phyloP scores from a whole-genome alignment of 1,139 yeast species.

The Taphrina wiesneri region DNA sequence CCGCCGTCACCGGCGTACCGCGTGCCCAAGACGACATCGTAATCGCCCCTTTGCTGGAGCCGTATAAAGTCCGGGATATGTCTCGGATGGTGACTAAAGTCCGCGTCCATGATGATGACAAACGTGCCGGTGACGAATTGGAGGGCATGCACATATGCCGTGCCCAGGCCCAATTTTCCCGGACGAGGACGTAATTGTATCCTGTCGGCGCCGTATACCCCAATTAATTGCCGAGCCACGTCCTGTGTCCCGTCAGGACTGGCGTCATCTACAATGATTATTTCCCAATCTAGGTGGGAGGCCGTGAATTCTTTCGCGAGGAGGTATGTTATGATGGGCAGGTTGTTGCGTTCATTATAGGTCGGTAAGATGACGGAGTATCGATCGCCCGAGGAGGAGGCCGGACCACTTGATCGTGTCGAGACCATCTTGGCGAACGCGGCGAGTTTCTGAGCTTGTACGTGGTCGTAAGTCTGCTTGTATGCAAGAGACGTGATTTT shows the following conservation, averaged over 20 bases:
- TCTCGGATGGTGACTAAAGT: slow-evolving; percentile 75
- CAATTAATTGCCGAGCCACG: slow-evolving; percentile 64
- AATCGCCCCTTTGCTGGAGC: slow-evolving; percentile 64
- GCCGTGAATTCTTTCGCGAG: slow-evolving; percentile 69
- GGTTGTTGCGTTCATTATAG: slow-evolving; percentile 69
- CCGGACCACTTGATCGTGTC: slow-evolving; percentile 19
- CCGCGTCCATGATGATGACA: slow-evolving; percentile 84
- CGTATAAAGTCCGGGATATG: slow-evolving; percentile 75
- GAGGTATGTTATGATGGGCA: slow-evolving; percentile 72
- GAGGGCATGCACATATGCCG: slow-evolving; percentile 79
- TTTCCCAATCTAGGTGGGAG: slow-evolving; percentile 67
- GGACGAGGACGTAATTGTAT: slow-evolving; percentile 67
- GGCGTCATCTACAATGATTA: slow-evolving; percentile 74
- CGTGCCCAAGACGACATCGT: slow-evolving; percentile 82
- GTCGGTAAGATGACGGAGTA: slow-evolving; percentile 79
- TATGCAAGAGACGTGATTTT: too few relatives aligned
- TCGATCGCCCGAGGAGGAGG: slow-evolving; percentile 49
- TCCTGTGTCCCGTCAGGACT: slow-evolving; percentile 85
- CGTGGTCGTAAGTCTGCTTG: too few relatives aligned
- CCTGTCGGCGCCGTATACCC: slow-evolving; percentile 63
- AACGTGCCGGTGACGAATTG: slow-evolving; percentile 71
- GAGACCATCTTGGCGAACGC: slow-evolving; percentile 31
- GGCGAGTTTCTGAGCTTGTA: not conserved
- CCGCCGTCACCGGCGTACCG: slow-evolving; percentile 82
- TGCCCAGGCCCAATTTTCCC: slow-evolving; percentile 74